phyloP scores from a whole-genome alignment of 1,284 basidiomycete species.

The Ceratobasidium sp. region DNA sequence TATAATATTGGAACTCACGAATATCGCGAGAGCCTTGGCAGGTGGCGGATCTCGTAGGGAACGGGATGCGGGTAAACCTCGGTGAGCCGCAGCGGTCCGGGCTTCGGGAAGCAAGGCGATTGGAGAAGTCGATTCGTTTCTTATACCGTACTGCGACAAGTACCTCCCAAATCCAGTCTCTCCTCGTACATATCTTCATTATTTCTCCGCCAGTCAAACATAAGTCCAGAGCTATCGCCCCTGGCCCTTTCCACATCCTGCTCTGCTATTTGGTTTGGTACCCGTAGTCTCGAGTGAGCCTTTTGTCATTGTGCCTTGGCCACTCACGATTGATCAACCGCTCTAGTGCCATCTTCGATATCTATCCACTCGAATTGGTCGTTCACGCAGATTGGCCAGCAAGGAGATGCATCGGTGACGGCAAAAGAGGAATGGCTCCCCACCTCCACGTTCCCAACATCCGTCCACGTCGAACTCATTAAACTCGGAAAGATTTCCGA shows the following conservation, averaged over 20 bases:
- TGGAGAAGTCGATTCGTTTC: neutral
- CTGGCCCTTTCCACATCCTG: neutral
- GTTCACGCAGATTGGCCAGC: slow-evolving; percentile 68
- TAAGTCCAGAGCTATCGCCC: neutral
- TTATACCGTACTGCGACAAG: slow-evolving; percentile 24
- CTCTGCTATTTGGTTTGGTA: neutral
- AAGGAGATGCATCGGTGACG: slow-evolving; percentile 59
- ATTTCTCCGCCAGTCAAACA: slow-evolving; percentile 20
- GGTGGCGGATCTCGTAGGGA: neutral
- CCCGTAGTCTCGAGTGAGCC: neutral
- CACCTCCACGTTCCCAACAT: slow-evolving; percentile 76
- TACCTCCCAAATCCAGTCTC: slow-evolving; percentile 18
- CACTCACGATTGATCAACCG: neutral
- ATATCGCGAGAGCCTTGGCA: neutral
- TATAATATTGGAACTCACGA: too few species aligned
- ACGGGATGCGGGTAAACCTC: neutral
- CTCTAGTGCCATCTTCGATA: slow-evolving; percentile 18
- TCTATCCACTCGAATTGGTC: slow-evolving; percentile 62
- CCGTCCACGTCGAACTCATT: slow-evolving; percentile 85
- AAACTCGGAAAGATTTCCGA: slow-evolving; percentile 77
- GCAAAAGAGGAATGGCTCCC: slow-evolving; percentile 72
- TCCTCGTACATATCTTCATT: neutral
- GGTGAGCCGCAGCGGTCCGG: neutral
- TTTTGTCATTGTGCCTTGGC: neutral
- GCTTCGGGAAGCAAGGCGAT: slow-evolving; percentile 1